Evolutionary conservation across 768 basidiomycete species (phyloP), one percentile per base, ranked within the genome.

Genomic region (Tubosaeta sp.): DNA sequence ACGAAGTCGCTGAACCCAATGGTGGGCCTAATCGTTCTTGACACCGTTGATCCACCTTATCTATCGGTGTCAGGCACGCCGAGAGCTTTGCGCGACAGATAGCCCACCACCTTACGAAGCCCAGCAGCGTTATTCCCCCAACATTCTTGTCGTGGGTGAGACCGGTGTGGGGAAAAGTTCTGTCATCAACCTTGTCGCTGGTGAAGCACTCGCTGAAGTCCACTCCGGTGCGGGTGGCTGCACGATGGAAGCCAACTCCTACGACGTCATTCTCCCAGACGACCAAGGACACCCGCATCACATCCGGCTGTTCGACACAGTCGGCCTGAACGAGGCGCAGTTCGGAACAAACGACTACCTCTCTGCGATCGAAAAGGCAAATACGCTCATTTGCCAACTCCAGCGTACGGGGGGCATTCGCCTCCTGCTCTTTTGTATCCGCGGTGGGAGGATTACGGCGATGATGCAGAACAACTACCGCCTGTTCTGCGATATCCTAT

Each of bases 161-260:
- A 66, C 66, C n/a, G 65, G 66, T 4, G 61, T 42, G 1, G 65
- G 71, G 17, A 77, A 77, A 55, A 76, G 75, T 52, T 74, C 72
- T 0, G 56, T 76, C 29, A 52, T 76, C 46, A 77, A 76, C 55
- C 65, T 77, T 58, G 57, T 76, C 22, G 59, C 61, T 25, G 68
- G 65, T 8, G 43, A 57, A 3, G 25, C 56, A 8, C 43, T 60
- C 2, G 74, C 74, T 8, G 16, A 25, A 1, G 59, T 63, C 11
- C 66, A 70, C 16, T 64, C 63, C 29, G 53, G 64, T 8, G 68
- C 69, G 0, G 50, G 42, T 0, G 75, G 74, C 5, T 72, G 68
- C 58, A 78, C 76, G 3, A 62, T 75, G 48, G 39, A 63, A 9
- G 62, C 58, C 43, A 52, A 46, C 0, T 54, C 55, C 5, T 72